Evolutionary conservation across 2,329 filamentous ascomycete genomes (phyloP).

Genomic region (Colletotrichum paranaense): DNA sequence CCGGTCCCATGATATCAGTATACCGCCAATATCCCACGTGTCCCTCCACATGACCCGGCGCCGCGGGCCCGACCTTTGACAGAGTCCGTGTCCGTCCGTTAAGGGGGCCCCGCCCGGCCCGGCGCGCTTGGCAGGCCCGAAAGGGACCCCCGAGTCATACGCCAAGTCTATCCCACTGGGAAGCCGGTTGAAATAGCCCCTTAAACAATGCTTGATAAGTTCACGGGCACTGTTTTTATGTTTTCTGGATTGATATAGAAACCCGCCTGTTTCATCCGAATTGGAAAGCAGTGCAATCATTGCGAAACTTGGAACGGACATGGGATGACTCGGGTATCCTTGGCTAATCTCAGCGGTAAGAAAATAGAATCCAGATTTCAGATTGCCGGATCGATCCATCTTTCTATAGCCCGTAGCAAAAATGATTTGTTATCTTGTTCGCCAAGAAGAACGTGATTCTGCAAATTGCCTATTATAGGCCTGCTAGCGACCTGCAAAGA

Average conservation of each 20-base stretch:
- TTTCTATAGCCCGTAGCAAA: background rate
- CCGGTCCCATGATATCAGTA: background rate
- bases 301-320: constrained; percentile 18
- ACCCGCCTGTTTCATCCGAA: constrained; percentile 14
- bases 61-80: constrained; percentile 8
- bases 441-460: background rate
- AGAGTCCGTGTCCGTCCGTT: constrained; percentile 7
- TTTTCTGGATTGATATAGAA: background rate
- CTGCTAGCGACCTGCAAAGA: background rate
- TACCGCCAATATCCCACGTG: background rate
- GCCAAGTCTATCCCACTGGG: constrained; percentile 1
- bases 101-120: background rate
- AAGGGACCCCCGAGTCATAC: constrained; percentile 4
- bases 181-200: background rate
- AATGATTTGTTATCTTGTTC: too few relatives aligned
- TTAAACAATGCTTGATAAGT: background rate
- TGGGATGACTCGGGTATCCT: constrained; percentile 9
- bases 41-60: background rate
- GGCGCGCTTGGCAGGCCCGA: constrained; percentile 4
- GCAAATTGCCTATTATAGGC: background rate
- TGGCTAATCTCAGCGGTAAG: background rate
- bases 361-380: background rate
- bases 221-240: background rate
- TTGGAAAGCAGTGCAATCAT: background rate
- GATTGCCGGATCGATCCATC: background rate